Percentiles rank a stretch among this genome's conserved stretches.
Evolutionary conservation across 1,139 yeast genomes (phyloP).

Genomic region (Sugiyamaella neomexicana): DNA sequence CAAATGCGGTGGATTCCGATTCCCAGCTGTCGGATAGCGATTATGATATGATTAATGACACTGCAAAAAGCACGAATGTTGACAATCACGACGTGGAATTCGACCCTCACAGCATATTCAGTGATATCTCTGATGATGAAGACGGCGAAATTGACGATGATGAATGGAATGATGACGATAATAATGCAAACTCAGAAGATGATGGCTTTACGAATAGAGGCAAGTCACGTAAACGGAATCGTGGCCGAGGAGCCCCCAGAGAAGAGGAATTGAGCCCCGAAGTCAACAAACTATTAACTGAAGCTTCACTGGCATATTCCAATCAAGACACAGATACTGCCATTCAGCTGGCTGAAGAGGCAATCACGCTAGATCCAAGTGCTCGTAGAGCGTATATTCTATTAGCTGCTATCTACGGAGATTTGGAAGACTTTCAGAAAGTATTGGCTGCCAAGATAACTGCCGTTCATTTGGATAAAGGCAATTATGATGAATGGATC

Average conservation of each 20-base stretch:
- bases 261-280: slow-evolving; percentile 13
- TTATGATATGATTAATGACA: slow-evolving; percentile 2
- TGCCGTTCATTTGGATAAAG: slow-evolving; percentile 79
- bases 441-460: slow-evolving; percentile 81
- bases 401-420: slow-evolving; percentile 77
- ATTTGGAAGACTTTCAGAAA: slow-evolving; percentile 63
- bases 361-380: slow-evolving; percentile 71
- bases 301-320: slow-evolving; percentile 16
- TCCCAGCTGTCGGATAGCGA: background rate
- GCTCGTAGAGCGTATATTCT: slow-evolving; percentile 84
- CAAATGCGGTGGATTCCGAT: background rate
- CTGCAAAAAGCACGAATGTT: background rate
- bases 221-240: slow-evolving; percentile 1
- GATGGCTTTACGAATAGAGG: background rate
- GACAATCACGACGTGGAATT: background rate
- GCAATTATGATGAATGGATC: slow-evolving; percentile 81
- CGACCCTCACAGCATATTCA: slow-evolving; percentile 8
- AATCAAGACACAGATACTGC: slow-evolving; percentile 44
- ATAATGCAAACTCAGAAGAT: slow-evolving; percentile 10
- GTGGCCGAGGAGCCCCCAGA: slow-evolving; percentile 3
- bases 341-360: slow-evolving; percentile 64
- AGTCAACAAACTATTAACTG: slow-evolving; percentile 11
- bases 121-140: slow-evolving; percentile 13
- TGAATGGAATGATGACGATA: slow-evolving; percentile 18
- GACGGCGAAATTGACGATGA: slow-evolving; percentile 6